phyloP scores from a whole-genome alignment of 768 basidiomycete genomes.

The Lactarius psammicola region DNA sequence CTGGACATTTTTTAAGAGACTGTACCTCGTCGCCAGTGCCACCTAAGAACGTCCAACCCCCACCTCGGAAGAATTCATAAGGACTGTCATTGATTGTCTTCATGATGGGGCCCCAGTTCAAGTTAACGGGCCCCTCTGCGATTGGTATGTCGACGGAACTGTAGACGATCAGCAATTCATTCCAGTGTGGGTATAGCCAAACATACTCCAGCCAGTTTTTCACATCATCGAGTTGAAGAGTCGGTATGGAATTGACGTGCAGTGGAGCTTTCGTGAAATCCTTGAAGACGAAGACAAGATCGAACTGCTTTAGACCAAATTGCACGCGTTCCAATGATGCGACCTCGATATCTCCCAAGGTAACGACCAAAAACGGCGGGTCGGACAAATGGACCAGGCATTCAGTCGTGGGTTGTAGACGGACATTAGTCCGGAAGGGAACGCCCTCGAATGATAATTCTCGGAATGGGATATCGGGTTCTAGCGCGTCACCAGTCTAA shows the following conservation, averaged over 20 bases:
- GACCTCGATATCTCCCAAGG: constrained; percentile 91
- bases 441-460: constrained; percentile 97
- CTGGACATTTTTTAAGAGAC: not conserved
- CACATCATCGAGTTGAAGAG: constrained; percentile 87
- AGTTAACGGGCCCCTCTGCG: constrained; percentile 93
- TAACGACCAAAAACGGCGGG: constrained; percentile 93
- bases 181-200: not conserved
- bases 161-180: constrained; percentile 19
- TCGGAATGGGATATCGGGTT: constrained; percentile 95
- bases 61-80: constrained; percentile 90
- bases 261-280: constrained; percentile 91
- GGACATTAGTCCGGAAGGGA: constrained; percentile 91
- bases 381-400: constrained; percentile 95
- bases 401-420: constrained; percentile 94
- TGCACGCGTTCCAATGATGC: constrained; percentile 97
- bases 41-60: constrained; percentile 93
- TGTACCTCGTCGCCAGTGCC: constrained; percentile 62
- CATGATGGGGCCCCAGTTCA: constrained; percentile 99
- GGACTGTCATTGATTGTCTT: constrained; percentile 97
- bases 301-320: constrained; percentile 94
- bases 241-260: constrained; percentile 96
- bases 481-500: constrained; percentile 79
- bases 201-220: constrained; percentile 98
- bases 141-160: constrained; percentile 97
- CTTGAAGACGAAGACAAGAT: constrained; percentile 95